Percentiles rank a stretch among this genome's conserved stretches.
Conservation (phyloP, 495 filamentous ascomycete genomes). For the Penicillium tannophilum region DNA sequence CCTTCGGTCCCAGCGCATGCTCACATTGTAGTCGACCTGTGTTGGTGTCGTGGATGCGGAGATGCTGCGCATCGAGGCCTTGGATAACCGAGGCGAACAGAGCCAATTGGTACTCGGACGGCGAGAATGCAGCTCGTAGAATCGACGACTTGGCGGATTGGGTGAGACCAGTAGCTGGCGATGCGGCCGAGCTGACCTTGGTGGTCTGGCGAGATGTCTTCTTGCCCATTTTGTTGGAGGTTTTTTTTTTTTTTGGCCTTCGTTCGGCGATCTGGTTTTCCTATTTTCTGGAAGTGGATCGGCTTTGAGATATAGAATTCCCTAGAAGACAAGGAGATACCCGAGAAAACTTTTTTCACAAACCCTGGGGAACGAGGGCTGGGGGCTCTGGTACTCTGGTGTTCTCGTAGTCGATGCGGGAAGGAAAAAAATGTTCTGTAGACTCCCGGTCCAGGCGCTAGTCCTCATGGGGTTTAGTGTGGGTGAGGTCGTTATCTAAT, state of each 20-base stretch:
- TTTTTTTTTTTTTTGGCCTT: conserved; percentile 21
- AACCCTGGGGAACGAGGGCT: conserved; percentile 29
- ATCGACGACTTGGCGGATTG: conserved; percentile 52
- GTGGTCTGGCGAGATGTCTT: conserved; percentile 49
- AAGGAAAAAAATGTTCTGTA: conserved; percentile 55
- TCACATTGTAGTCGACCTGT: conserved; percentile 61
- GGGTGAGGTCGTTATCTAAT: conserved; percentile 43
- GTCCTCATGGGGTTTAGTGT: conserved; percentile 35
- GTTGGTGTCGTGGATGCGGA: conserved; percentile 60
- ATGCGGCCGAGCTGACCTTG: conserved; percentile 52
- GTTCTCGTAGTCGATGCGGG: conserved; percentile 35
- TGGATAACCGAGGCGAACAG: conserved; percentile 64
- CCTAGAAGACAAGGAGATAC: conserved; percentile 9
- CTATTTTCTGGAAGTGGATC: conserved; percentile 1
- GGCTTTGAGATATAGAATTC: background rate
- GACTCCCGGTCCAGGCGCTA: conserved; percentile 38
- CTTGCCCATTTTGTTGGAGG: conserved; percentile 50
- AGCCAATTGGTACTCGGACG: conserved; percentile 56
- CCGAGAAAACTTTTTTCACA: conserved; percentile 18
- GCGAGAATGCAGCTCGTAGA: conserved; percentile 55
- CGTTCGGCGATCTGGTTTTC: conserved; percentile 7
- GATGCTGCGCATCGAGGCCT: conserved; percentile 59
- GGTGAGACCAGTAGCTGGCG: conserved; percentile 41
- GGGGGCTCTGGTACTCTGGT: conserved; percentile 38
- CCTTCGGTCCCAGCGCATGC: conserved; percentile 52